Percentiles rank a stretch among this genome's conserved stretches.
These are phyloP conservation scores for Rhododendron ovatum DNA, from an alignment of 148 eudicot genomes.

Conservation along the genomic window DNA sequence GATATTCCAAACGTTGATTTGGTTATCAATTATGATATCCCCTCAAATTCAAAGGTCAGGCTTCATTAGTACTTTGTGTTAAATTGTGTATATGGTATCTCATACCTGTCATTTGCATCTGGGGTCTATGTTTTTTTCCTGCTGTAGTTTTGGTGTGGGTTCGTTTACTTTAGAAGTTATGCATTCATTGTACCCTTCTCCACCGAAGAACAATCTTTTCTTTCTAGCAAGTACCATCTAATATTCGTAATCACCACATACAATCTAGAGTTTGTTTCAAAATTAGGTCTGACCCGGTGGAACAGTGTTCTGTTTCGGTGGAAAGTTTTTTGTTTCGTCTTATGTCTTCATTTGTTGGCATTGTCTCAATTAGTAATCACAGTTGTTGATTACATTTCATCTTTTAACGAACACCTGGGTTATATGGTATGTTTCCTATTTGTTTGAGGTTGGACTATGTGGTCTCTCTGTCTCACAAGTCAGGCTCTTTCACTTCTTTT, in stretches of 20 bases:
- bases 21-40: slow-evolving; percentile 90
- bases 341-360: background rate
- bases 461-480: background rate
- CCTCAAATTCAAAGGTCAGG: slow-evolving; percentile 72
- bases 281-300: background rate
- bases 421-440: background rate
- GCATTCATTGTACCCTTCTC: background rate
- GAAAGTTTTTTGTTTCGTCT: background rate
- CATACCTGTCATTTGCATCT: background rate
- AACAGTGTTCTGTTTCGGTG: background rate
- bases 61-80: background rate
- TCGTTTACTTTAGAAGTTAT: background rate
- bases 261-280: background rate
- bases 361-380: background rate
- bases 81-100: background rate
- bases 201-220: background rate
- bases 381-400: background rate
- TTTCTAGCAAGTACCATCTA: background rate
- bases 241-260: background rate
- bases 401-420: background rate
- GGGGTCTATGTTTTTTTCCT: background rate
- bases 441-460: background rate
- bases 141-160: background rate
- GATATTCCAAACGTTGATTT: slow-evolving; percentile 88
- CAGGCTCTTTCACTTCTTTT: background rate